These are phyloP conservation scores for Arabidopsis arenosa DNA, from an alignment of 345 rosid genomes.

Conservation along the genomic window DNA sequence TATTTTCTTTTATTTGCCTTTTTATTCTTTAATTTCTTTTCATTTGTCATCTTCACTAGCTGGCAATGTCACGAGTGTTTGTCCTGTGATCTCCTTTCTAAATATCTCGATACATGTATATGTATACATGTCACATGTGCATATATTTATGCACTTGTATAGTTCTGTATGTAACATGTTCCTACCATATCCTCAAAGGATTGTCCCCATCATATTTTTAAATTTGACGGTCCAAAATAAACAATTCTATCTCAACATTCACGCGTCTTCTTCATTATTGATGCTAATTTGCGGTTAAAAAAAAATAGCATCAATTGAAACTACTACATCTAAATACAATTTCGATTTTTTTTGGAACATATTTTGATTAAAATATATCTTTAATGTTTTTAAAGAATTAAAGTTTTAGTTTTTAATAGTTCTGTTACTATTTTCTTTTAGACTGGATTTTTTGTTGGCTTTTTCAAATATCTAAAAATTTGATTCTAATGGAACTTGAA, in stretches of 20 bases:
- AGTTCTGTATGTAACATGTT: conserved; percentile 36
- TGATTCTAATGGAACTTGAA: not conserved
- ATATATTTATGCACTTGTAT: conserved; percentile 11
- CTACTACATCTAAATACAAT: not conserved
- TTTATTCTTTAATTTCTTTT: conserved; percentile 46
- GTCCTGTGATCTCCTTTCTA: conserved; percentile 48
- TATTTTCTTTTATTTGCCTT: conserved; percentile 48
- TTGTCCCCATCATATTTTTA: conserved; percentile 36
- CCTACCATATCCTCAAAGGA: conserved; percentile 32
- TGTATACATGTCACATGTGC: conserved; percentile 37
- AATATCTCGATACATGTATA: conserved; percentile 41
- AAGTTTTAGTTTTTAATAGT: not conserved
- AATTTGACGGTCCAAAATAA: conserved; percentile 36
- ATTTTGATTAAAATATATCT: not conserved
- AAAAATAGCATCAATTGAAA: not conserved
- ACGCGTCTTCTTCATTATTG: conserved; percentile 33
- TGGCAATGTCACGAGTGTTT: conserved; percentile 56
- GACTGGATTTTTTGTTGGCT: not conserved
- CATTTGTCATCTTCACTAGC: conserved; percentile 51
- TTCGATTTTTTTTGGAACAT: not conserved
- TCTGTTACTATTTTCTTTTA: not conserved
- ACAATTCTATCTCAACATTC: conserved; percentile 35
- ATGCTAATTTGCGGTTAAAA: conserved; percentile 12
- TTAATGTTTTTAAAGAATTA: not conserved
- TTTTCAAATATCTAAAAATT: not conserved